Evolutionary conservation across 495 filamentous ascomycete genomes (phyloP).

Genomic region (Penicillium cataractarum): DNA sequence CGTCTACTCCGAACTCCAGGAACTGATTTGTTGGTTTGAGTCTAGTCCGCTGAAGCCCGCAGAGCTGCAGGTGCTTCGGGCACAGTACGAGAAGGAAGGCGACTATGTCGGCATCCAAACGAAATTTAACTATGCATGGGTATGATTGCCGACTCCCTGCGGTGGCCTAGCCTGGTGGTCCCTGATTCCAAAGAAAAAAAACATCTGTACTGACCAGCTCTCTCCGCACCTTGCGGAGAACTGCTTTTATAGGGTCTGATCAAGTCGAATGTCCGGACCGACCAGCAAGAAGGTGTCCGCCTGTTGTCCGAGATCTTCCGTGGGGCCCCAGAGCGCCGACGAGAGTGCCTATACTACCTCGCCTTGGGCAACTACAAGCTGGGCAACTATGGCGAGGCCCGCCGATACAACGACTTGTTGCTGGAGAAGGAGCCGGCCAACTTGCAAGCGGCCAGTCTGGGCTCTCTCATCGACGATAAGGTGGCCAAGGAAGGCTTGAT

Average conservation of each 20-base stretch:
- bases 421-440: conserved; percentile 88
- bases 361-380: conserved; percentile 97
- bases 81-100: conserved; percentile 95
- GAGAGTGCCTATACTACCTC: conserved; percentile 97
- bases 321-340: conserved; percentile 82
- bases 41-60: conserved; percentile 80
- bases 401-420: conserved; percentile 90
- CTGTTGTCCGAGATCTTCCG: conserved; percentile 97
- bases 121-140: conserved; percentile 99
- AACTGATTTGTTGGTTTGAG: conserved; percentile 16
- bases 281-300: conserved; percentile 94
- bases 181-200: background rate
- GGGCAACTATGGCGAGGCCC: conserved; percentile 93
- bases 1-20: background rate
- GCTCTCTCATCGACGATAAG: conserved; percentile 88
- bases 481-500: conserved; percentile 91
- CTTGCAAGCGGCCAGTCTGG: conserved; percentile 83
- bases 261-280: conserved; percentile 78
- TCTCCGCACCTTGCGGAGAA: conserved; percentile 20
- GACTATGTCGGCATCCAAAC: conserved; percentile 96
- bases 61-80: conserved; percentile 86
- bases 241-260: conserved; percentile 76
- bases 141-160: conserved; percentile 42
- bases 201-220: conserved; percentile 16
- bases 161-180: background rate